phyloP scores from a whole-genome alignment of 352 stramenopile species.

The Phytopythium litorale region DNA sequence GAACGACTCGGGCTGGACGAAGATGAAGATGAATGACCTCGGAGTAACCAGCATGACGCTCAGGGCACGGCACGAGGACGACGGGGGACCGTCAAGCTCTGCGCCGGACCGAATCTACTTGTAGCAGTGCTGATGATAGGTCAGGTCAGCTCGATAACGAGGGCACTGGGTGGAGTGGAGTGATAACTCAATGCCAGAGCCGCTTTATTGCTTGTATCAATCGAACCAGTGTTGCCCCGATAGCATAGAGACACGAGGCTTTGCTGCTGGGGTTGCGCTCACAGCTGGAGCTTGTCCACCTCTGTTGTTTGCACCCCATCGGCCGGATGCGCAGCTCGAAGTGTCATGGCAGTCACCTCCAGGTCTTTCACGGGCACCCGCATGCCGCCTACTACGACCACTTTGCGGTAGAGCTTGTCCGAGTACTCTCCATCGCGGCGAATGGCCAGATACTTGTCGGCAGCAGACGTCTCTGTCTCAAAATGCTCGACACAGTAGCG shows the following conservation, averaged over 20 bases:
- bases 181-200: too few species aligned
- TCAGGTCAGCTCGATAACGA: too few species aligned
- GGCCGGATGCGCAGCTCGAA: not conserved
- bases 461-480: slow-evolving; percentile 17
- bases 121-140: not conserved
- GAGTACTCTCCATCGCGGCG: slow-evolving; percentile 9
- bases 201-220: too few species aligned
- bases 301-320: too few species aligned
- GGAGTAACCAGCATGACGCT: slow-evolving; percentile 21
- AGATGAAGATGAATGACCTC: slow-evolving; percentile 4
- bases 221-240: too few species aligned
- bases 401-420: not conserved
- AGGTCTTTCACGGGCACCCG: not conserved
- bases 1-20: too few species aligned
- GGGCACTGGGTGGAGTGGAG: too few species aligned
- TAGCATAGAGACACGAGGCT: too few species aligned
- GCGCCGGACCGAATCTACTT: too few species aligned
- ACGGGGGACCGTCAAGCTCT: too few species aligned
- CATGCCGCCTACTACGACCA: not conserved
- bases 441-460: slow-evolving; percentile 22
- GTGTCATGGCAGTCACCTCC: not conserved
- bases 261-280: not conserved
- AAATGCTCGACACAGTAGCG: slow-evolving; percentile 25
- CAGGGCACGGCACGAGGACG: too few species aligned
- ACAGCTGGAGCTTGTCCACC: not conserved